Base-by-base conservation (phyloP, 2,329 filamentous ascomycete species). In the Didymella glomerata region DNA sequence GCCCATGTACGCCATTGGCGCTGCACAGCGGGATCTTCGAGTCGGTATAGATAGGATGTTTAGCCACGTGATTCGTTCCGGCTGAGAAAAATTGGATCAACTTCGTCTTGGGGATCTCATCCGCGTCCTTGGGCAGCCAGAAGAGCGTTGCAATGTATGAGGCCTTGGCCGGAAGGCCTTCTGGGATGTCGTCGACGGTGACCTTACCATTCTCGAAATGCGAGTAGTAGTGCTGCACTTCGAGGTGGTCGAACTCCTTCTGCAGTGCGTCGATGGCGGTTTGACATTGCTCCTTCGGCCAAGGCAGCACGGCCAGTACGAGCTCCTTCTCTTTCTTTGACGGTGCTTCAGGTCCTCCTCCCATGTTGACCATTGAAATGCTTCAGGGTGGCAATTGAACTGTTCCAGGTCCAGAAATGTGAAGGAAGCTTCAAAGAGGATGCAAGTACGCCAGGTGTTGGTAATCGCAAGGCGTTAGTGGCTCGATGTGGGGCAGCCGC, bases 11-110 rank as follows among this genome's bases (percentile, higher is more conserved):
- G 24, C 86, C 82, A 4, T 81, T 83, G 32, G 80, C 81, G 3
- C 82, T 86, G 3, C 84, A 84, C 55, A 88, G 77, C 0, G 82
- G 78, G 49, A 88, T 82, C 25, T 83, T 69, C 14, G 80, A 83
- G 46, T 82, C 74, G 7, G 76, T 84, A 61, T 85, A 82, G 40
- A 88, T 80, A 0, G 85, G 84, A 54, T 83, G 76, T n/a, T 80
- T 68, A 36, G 81, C 68, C 22, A 86, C 68, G 56, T 84, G 82
- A 66, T 88, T 86, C 46, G 83, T 79, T 2, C 86, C 86, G 8
- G 86, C 86, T 10, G 83, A 85, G 64, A 84, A 79, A 60, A 86
- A 80, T 55, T 88, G 86, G 50, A 88, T 81, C 48, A 86, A 70
- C 62, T 83, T 70, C 27, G 80, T 72, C 2, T 78, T 72, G 3